These are phyloP conservation scores for Xylaria curta DNA, from an alignment of 495 filamentous ascomycete genomes.

Conservation along the genomic window DNA sequence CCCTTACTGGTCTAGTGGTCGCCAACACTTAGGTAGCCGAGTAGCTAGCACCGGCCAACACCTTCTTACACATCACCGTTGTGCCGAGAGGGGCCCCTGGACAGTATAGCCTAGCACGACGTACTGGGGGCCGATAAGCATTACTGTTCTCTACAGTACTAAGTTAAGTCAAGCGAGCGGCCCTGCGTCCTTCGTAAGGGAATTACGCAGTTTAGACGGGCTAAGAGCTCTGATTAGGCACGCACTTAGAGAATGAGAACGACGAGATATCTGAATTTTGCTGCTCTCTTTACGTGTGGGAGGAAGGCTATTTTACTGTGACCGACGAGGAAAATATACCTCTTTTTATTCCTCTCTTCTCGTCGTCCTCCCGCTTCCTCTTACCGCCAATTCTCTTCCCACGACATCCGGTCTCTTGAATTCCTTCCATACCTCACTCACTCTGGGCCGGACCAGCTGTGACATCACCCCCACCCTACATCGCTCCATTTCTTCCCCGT, in stretches of 20 bases:
- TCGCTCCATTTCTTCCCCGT: slow-evolving; percentile 10
- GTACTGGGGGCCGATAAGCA: slow-evolving; percentile 22
- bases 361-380: neutral
- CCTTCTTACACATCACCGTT: slow-evolving; percentile 19
- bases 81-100: neutral
- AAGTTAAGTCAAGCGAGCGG: slow-evolving; percentile 1
- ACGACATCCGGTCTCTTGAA: slow-evolving; percentile 15
- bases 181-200: slow-evolving; percentile 25
- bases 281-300: neutral
- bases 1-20: neutral
- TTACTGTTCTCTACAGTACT: slow-evolving; percentile 16
- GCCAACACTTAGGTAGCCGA: slow-evolving; percentile 9
- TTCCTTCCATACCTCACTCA: slow-evolving; percentile 20
- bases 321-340: neutral
- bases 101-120: neutral
- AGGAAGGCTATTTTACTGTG: neutral
- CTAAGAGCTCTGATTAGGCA: slow-evolving; percentile 7
- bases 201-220: slow-evolving; percentile 5
- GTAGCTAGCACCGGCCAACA: neutral
- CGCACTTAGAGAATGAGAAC: neutral
- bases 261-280: slow-evolving; percentile 11
- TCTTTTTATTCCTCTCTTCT: neutral
- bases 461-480: slow-evolving; percentile 40
- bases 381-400: neutral
- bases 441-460: slow-evolving; percentile 29